These are phyloP conservation scores for Trypanosoma brucei DNA, from an alignment of 208 protist species.

Conservation along the genomic window DNA sequence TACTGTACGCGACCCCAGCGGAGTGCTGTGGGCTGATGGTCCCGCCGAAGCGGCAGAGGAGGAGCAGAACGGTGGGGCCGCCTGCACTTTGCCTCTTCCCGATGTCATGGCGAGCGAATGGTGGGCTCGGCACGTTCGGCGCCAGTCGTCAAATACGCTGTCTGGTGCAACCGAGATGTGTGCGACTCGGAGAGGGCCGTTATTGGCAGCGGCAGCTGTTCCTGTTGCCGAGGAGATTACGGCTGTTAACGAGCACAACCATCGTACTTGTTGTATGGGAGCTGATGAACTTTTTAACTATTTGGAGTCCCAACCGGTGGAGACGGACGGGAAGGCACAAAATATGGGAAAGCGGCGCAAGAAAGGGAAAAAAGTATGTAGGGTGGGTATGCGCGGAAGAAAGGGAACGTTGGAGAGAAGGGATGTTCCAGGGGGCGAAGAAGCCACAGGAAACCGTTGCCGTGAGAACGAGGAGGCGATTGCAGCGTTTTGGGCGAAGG, in stretches of 20 bases:
- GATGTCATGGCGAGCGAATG: slow-evolving; percentile 45
- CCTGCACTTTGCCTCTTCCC: slow-evolving; percentile 24
- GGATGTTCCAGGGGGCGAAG: slow-evolving; percentile 11
- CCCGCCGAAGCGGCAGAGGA: slow-evolving; percentile 18
- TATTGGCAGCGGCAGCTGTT: not conserved
- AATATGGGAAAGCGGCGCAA: no score
- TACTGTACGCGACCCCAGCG: slow-evolving; percentile 70
- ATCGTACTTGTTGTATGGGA: no score
- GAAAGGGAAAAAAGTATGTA: not conserved
- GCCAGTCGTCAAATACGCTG: slow-evolving; percentile 8
- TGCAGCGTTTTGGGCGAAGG: slow-evolving; percentile 25
- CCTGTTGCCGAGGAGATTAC: no score
- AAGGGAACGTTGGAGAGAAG: not conserved
- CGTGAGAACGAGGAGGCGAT: not conserved
- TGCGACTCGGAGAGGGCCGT: slow-evolving; percentile 5
- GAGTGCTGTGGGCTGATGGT: slow-evolving; percentile 67
- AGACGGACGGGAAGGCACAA: no score
- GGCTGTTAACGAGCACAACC: no score
- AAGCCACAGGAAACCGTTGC: slow-evolving; percentile 4
- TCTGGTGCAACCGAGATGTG: slow-evolving; percentile 1
- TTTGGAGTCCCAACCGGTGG: no score
- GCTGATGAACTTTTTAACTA: no score
- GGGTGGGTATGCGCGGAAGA: not conserved
- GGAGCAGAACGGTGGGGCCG: not conserved
- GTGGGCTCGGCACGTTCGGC: slow-evolving; percentile 33